Evolutionary conservation across 2,329 filamentous ascomycete species (phyloP).

Genomic region (Diaporthe sp.): DNA sequence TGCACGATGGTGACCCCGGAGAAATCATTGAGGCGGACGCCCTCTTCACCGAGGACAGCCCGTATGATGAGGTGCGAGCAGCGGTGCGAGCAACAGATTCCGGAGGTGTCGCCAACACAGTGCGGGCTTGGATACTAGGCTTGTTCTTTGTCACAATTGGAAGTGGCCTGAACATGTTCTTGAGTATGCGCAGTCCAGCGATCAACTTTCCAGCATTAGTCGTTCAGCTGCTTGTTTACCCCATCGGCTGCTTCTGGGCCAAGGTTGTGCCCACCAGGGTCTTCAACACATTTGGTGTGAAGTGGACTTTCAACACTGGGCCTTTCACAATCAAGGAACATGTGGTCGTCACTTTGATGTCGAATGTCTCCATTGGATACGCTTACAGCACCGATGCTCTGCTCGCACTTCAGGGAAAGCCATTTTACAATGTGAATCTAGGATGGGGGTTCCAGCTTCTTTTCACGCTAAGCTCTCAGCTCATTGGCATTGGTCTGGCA

Average conservation of each 20-base stretch:
- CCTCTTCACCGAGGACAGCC: slow-evolving; percentile 49
- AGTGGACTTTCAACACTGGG: slow-evolving; percentile 55
- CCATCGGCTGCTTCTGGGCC: slow-evolving; percentile 56
- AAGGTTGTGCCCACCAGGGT: slow-evolving; percentile 52
- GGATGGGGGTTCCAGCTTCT: slow-evolving; percentile 61
- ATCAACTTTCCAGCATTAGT: slow-evolving; percentile 52
- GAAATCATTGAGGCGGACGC: slow-evolving; percentile 46
- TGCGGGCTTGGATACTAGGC: slow-evolving; percentile 57
- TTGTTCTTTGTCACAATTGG: slow-evolving; percentile 55
- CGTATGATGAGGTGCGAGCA: slow-evolving; percentile 53
- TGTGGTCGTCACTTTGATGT: slow-evolving; percentile 55
- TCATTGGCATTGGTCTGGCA: slow-evolving; percentile 64
- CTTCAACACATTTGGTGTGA: slow-evolving; percentile 53
- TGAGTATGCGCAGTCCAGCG: slow-evolving; percentile 47
- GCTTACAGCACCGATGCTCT: slow-evolving; percentile 53
- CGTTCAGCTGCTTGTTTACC: slow-evolving; percentile 54
- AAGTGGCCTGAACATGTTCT: slow-evolving; percentile 50
- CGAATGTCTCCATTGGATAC: slow-evolving; percentile 51
- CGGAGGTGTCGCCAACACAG: slow-evolving; percentile 53
- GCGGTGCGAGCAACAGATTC: slow-evolving; percentile 57
- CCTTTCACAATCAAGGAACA: slow-evolving; percentile 60
- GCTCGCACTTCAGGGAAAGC: slow-evolving; percentile 52
- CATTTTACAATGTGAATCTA: slow-evolving; percentile 53
- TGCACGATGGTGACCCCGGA: slow-evolving; percentile 44
- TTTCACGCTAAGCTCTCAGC: slow-evolving; percentile 59